A percentile compares a stretch with the other conserved stretches of the same genome.
These are phyloP conservation scores for Tricholoma matsutake DNA, from an alignment of 768 basidiomycete genomes.

Conservation along the genomic window DNA sequence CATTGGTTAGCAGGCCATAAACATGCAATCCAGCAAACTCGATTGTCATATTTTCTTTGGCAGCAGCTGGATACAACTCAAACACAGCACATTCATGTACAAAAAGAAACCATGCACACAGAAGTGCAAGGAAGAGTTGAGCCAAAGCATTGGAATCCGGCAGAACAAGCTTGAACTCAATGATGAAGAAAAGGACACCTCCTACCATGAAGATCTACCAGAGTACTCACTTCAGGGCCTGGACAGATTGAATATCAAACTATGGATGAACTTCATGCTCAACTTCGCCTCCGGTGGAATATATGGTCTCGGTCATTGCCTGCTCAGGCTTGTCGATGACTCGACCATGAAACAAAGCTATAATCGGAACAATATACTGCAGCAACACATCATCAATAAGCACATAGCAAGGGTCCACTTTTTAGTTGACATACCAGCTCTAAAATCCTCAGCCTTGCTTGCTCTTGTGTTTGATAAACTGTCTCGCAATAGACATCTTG, in stretches of 20 bases:
- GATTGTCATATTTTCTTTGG: neutral
- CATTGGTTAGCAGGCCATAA: conserved; percentile 22
- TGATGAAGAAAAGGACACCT: conserved; percentile 11
- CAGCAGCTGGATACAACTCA: neutral
- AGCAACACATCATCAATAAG: neutral
- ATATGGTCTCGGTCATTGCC: conserved; percentile 8
- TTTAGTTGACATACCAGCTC: conserved; percentile 4
- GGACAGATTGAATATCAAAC: no score
- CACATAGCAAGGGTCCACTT: neutral
- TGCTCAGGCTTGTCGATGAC: conserved; percentile 17
- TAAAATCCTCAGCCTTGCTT: conserved; percentile 4
- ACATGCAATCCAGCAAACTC: conserved; percentile 15
- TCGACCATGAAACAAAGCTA: conserved; percentile 20
- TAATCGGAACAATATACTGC: conserved; percentile 19
- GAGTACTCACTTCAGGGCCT: conserved; percentile 3
- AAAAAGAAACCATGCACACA: conserved; percentile 9
- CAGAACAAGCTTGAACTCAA: conserved; percentile 8
- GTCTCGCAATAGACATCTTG: conserved; percentile 14
- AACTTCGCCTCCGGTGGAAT: conserved; percentile 16
- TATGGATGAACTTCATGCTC: conserved; percentile 7
- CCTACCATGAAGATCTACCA: conserved; percentile 12
- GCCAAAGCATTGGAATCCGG: conserved; percentile 8
- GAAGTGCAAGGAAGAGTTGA: conserved; percentile 15
- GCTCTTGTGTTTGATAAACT: conserved; percentile 10
- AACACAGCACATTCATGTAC: neutral